A percentile compares a stretch with the other conserved stretches of the same genome.
These are phyloP conservation scores for Ceratocystiopsis minuta DNA, from an alignment of 2,329 filamentous ascomycete species.

Conservation along the genomic window DNA sequence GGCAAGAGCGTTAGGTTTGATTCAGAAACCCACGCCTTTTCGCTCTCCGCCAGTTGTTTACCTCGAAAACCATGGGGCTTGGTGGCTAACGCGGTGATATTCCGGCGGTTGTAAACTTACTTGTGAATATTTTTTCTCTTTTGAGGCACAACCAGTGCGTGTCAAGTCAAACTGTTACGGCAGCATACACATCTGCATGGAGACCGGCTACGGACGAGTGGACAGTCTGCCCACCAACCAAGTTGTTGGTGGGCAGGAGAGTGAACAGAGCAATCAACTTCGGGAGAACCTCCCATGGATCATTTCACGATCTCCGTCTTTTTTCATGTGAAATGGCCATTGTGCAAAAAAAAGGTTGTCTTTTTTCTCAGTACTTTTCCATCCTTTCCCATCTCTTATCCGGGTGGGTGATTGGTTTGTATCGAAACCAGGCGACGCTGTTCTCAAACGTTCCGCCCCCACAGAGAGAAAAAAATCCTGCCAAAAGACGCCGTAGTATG, in stretches of 20 bases:
- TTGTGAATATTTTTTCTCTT: no score
- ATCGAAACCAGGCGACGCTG: conserved; percentile 5
- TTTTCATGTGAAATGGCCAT: conserved; percentile 52
- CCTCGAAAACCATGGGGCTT: conserved; percentile 58
- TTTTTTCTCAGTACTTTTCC: conserved; percentile 16
- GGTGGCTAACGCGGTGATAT: conserved; percentile 76
- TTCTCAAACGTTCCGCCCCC: conserved; percentile 1
- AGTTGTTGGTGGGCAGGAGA: not conserved
- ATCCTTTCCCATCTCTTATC: conserved; percentile 1
- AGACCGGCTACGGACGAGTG: no score
- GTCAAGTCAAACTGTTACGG: no score
- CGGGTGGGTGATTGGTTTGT: conserved; percentile 1
- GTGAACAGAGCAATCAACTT: conserved; percentile 23
- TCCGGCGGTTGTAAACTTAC: conserved; percentile 37
- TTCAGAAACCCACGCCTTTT: conserved; percentile 27
- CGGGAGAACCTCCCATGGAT: conserved; percentile 61
- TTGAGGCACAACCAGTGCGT: no score
- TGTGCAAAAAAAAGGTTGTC: conserved; percentile 23
- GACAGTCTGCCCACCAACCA: no score
- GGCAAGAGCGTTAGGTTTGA: conserved; percentile 45
- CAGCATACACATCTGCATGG: no score
- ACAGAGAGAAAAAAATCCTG: conserved; percentile 3
- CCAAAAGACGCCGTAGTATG: conserved; percentile 8
- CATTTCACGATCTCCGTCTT: conserved; percentile 37
- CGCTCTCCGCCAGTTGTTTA: conserved; percentile 86